Evolutionary conservation across 192 early-diverging fungal genomes (phyloP), one percentile per base, ranked within the genome.

Genomic region (Backusella morwellensis): DNA sequence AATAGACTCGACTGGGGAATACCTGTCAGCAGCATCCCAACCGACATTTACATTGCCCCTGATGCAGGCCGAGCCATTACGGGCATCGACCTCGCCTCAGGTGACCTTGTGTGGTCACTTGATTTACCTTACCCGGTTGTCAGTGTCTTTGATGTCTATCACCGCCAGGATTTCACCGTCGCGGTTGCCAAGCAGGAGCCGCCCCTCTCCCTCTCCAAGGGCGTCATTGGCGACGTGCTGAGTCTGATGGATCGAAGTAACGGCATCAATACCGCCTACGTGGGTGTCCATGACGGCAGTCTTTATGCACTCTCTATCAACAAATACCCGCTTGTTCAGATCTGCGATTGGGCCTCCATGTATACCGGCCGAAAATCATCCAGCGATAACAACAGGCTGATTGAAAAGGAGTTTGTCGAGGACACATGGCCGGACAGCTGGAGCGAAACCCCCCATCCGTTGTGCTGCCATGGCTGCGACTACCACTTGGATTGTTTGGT

Each of bases 281-380:
- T 95, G 12, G 91, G 92, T 35, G 72, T 78, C n/a, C 78, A 89
- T 32, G 80, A 88, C 19, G 92, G 90, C 77, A 90, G 85, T 36
- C 86, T 93, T 6, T 95, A 92, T 84, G 82, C 90, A 8, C 82
- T 95, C 29, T 91, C 92, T 0, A 70, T 79, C 40, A 85, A 92
- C 34, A 88, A 92, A 74, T 93, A 91, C 52, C 91, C 91, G 6
- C 77, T 91, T n/a, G 82, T 88, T 15, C 79, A 80, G 11, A 74
- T 83, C 32, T 84, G 86, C 44, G 77, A 85, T 5, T 80, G 73
- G 74, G 54, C 78, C 6, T 74, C 68, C 52, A 36, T 75, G 19
- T 79, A 79, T n/a, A 79, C 78, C 0, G 74, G 68, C 4, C 19
- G 23, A 15, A 63, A 63, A 3, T 73, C 14, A 1, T 67, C 26